These are phyloP conservation scores for Syncephalastrum monosporum DNA, from an alignment of 371 early-diverging fungal species.

Conservation along the genomic window DNA sequence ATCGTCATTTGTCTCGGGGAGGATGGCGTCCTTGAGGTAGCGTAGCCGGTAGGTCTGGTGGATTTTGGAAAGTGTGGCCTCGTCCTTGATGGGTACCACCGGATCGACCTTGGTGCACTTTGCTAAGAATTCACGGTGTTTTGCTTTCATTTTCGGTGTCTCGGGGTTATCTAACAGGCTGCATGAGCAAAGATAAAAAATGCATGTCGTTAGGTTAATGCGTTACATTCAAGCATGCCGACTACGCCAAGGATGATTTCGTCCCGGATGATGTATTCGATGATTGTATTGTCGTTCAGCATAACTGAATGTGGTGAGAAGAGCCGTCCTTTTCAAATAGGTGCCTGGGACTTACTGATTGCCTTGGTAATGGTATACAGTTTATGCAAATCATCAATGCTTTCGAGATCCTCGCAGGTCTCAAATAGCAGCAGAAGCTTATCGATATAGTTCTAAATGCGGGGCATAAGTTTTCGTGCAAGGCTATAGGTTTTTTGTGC, in stretches of 20 bases:
- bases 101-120: slow-evolving; percentile 66
- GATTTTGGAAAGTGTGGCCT: slow-evolving; percentile 67
- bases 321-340: neutral
- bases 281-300: slow-evolving; percentile 51
- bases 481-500: neutral
- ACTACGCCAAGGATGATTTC: slow-evolving; percentile 64
- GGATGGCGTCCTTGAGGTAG: slow-evolving; percentile 80
- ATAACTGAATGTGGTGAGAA: slow-evolving; percentile 21
- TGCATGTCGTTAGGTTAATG: neutral
- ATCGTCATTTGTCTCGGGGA: slow-evolving; percentile 75
- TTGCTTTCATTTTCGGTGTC: slow-evolving; percentile 63
- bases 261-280: slow-evolving; percentile 73
- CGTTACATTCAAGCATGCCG: slow-evolving; percentile 84
- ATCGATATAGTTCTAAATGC: slow-evolving; percentile 64
- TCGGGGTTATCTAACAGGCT: slow-evolving; percentile 66
- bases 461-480: neutral
- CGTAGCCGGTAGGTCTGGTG: slow-evolving; percentile 81
- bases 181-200: neutral
- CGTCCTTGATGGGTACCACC: slow-evolving; percentile 76
- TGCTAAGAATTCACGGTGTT: slow-evolving; percentile 67
- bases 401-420: slow-evolving; percentile 83
- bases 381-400: slow-evolving; percentile 63
- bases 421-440: slow-evolving; percentile 73
- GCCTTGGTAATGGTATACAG: slow-evolving; percentile 71
- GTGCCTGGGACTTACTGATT: slow-evolving; percentile 57